Conservation (phyloP, 352 stramenopile species). For the Pythium plurisporium region DNA sequence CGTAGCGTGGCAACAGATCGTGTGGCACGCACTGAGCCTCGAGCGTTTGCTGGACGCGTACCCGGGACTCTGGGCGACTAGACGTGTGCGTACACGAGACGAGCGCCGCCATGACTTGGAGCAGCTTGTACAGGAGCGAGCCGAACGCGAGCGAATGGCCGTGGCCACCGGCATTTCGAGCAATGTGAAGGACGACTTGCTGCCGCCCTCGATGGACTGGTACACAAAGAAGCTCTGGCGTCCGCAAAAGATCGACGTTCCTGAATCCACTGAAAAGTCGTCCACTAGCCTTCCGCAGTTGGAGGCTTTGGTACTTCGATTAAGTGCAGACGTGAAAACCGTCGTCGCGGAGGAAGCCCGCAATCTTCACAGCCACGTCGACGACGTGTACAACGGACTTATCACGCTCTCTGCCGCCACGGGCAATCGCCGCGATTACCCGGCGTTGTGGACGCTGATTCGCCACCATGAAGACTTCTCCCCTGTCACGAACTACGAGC, state of each 20-base stretch:
- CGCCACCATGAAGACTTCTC: not conserved
- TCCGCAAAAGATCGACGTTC: not conserved
- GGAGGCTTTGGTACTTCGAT: too few relatives aligned
- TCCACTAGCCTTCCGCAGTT: too few relatives aligned
- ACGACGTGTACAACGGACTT: not conserved
- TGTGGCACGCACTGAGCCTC: slow-evolving; percentile 6
- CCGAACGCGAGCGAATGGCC: not conserved
- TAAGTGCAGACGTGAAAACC: too few relatives aligned
- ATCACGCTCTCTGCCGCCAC: not conserved
- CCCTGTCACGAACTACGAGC: not conserved
- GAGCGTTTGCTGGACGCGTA: slow-evolving; percentile 3
- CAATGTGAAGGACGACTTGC: not conserved
- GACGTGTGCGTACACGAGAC: not conserved
- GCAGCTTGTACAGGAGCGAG: not conserved
- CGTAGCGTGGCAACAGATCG: not conserved
- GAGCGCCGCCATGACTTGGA: not conserved
- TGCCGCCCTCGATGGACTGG: slow-evolving; percentile 13
- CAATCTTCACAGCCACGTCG: not conserved
- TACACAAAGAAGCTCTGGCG: slow-evolving; percentile 7
- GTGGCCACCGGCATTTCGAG: not conserved
- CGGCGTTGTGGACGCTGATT: slow-evolving; percentile 10
- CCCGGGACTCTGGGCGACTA: slow-evolving; percentile 2
- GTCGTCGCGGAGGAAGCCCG: too few relatives aligned
- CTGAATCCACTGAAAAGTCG: too few relatives aligned
- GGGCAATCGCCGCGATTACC: slow-evolving; percentile 7